A percentile compares a stretch with the other conserved stretches of the same genome.
Conservation (phyloP, 2,329 filamentous ascomycete species). For the Penicillium sp. region DNA sequence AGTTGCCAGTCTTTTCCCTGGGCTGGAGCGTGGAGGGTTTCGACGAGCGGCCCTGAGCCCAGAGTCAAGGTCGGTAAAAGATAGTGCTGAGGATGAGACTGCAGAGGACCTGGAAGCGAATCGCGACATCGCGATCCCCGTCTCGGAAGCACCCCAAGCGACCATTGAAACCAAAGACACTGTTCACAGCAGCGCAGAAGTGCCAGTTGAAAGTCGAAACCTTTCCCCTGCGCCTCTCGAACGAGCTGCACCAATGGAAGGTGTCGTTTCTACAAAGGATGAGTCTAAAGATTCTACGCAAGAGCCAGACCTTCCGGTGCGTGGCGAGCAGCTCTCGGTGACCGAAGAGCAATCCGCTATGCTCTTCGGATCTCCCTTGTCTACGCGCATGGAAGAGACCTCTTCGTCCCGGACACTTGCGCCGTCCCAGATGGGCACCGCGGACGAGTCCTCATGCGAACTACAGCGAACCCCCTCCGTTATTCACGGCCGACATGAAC, state of each 20-base stretch:
- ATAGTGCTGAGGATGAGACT: constrained; percentile 40
- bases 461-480: constrained; percentile 33
- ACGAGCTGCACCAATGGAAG: constrained; percentile 5
- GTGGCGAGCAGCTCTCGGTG: constrained; percentile 25
- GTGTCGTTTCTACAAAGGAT: constrained; percentile 3
- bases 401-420: constrained; percentile 13
- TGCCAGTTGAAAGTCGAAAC: constrained; percentile 8
- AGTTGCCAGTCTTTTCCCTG: constrained; percentile 34
- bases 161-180: constrained; percentile 38
- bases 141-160: constrained; percentile 41
- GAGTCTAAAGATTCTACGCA: constrained; percentile 7
- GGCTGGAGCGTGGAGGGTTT: constrained; percentile 32
- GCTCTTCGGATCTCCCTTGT: constrained; percentile 40
- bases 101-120: constrained; percentile 26
- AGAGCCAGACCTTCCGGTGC: constrained; percentile 10
- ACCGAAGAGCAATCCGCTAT: constrained; percentile 43
- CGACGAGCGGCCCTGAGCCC: constrained; percentile 22
- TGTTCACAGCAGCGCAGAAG: constrained; percentile 30
- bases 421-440: constrained; percentile 15
- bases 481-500: constrained; percentile 33
- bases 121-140: constrained; percentile 44
- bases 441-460: constrained; percentile 20
- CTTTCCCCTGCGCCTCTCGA: constrained; percentile 5
- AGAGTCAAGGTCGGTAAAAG: constrained; percentile 28
- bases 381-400: constrained; percentile 9